These are phyloP conservation scores for Periconia sp. DNA, from an alignment of 2,329 filamentous ascomycete species.

Conservation along the genomic window DNA sequence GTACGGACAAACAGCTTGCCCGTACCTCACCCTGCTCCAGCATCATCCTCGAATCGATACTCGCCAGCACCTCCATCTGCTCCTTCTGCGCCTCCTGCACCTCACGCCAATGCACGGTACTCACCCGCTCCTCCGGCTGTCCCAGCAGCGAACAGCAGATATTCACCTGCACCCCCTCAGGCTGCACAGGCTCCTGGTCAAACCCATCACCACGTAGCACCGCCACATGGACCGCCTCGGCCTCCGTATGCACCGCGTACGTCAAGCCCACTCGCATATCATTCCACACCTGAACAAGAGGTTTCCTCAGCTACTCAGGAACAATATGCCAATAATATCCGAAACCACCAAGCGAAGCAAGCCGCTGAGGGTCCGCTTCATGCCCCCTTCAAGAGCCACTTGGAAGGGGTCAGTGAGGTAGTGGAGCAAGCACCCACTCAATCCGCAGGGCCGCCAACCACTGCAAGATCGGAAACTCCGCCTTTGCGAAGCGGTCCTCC, in stretches of 20 bases:
- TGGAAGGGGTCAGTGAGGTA: slow-evolving; percentile 42
- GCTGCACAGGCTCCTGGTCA: slow-evolving; percentile 39
- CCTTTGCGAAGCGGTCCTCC: slow-evolving; percentile 39
- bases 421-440: slow-evolving; percentile 32
- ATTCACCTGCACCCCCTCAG: slow-evolving; percentile 50
- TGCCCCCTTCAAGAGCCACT: slow-evolving; percentile 30
- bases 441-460: slow-evolving; percentile 22
- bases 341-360: slow-evolving; percentile 34
- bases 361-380: slow-evolving; percentile 34
- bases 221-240: slow-evolving; percentile 34
- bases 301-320: slow-evolving; percentile 11
- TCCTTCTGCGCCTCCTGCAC: slow-evolving; percentile 25
- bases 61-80: slow-evolving; percentile 39
- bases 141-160: slow-evolving; percentile 41
- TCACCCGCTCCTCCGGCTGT: slow-evolving; percentile 45
- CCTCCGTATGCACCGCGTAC: slow-evolving; percentile 66
- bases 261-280: slow-evolving; percentile 68
- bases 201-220: too few species aligned
- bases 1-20: slow-evolving; percentile 39
- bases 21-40: slow-evolving; percentile 35
- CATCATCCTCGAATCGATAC: slow-evolving; percentile 34
- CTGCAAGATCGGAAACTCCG: slow-evolving; percentile 39
- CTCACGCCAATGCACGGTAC: slow-evolving; percentile 46
- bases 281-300: slow-evolving; percentile 32
- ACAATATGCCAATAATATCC: slow-evolving; percentile 15